Conservation (phyloP, 352 stramenopile species). For the Aphanomyces stellatus region DNA sequence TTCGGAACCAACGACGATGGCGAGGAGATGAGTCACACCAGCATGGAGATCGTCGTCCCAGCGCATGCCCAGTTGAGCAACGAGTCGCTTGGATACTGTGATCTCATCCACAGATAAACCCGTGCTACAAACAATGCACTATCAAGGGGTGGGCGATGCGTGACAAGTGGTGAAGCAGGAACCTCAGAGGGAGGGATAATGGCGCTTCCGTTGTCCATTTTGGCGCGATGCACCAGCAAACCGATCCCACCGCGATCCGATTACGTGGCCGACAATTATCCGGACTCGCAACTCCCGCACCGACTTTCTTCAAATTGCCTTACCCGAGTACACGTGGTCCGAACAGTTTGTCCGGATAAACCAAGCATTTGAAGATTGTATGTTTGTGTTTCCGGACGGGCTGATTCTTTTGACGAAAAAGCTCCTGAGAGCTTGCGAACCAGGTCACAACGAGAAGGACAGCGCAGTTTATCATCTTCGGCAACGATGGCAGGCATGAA, state of each 20-base stretch:
- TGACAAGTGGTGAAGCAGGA: not conserved
- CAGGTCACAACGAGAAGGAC: too few species aligned
- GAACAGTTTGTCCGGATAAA: not conserved
- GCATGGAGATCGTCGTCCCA: constrained; percentile 18
- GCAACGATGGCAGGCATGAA: constrained; percentile 20
- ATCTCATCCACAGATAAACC: constrained; percentile 13
- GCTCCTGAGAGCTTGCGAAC: not conserved
- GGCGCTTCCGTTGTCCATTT: not conserved
- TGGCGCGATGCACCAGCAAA: not conserved
- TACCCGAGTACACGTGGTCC: not conserved
- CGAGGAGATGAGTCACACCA: constrained; percentile 49
- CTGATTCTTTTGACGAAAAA: not conserved
- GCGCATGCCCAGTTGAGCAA: constrained; percentile 5
- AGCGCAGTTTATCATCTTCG: too few species aligned
- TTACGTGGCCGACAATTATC: too few species aligned
- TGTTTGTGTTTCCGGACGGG: not conserved
- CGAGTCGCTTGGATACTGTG: not conserved
- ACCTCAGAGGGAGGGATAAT: not conserved
- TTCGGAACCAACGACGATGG: constrained; percentile 43
- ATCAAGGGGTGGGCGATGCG: not conserved
- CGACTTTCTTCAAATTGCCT: too few species aligned
- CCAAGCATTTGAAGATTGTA: not conserved
- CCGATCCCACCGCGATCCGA: too few species aligned
- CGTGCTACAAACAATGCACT: constrained; percentile 15
- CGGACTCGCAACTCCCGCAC: not conserved